Conservation (phyloP, 2,329 filamentous ascomycete genomes). For the Ophiostoma pallidulum region DNA sequence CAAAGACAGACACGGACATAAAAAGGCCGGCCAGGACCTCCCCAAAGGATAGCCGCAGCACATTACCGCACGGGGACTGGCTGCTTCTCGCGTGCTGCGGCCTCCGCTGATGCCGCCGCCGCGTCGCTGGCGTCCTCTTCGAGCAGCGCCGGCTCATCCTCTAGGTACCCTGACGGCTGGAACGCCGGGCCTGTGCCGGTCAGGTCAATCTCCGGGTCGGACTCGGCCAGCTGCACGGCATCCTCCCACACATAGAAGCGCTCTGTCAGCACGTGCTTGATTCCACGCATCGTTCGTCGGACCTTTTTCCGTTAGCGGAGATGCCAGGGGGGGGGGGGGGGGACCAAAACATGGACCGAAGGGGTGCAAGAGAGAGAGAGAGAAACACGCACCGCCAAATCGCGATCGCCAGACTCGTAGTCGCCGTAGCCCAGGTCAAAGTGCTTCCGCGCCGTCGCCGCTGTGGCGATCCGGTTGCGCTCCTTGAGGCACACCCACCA, state of each 20-base stretch:
- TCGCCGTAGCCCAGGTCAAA: constrained; percentile 65
- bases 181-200: constrained; percentile 40
- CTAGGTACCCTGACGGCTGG: constrained; percentile 32
- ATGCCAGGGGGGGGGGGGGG: no score
- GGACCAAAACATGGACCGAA: neutral
- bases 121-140: neutral
- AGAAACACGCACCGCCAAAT: constrained; percentile 50
- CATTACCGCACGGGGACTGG: no score
- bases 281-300: constrained; percentile 64
- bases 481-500: constrained; percentile 96
- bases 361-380: neutral
- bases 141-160: constrained; percentile 21
- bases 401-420: constrained; percentile 53
- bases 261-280: constrained; percentile 80
- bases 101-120: neutral
- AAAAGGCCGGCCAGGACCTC: no score
- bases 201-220: constrained; percentile 58
- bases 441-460: constrained; percentile 56
- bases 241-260: constrained; percentile 83
- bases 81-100: neutral
- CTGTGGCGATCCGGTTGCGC: constrained; percentile 79
- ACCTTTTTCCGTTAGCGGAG: constrained; percentile 44
- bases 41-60: no score
- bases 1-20: no score
- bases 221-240: constrained; percentile 54